Evolutionary conservation across 176 grass and related monocot species (phyloP).

Genomic region (Zea luxurians): DNA sequence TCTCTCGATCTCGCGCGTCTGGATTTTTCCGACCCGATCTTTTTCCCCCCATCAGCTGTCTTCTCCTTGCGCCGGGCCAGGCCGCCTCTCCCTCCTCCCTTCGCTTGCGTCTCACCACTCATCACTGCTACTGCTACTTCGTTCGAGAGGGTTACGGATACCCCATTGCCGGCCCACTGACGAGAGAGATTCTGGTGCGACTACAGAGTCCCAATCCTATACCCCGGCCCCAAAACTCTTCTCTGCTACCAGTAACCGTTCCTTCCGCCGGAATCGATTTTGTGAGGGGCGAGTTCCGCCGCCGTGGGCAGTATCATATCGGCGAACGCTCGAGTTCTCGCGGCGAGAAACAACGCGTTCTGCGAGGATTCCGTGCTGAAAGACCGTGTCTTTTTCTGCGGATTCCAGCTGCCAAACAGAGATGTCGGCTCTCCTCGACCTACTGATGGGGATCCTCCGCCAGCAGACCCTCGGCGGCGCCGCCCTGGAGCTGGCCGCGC

Average conservation of each 20-base stretch:
- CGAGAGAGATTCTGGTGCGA: conserved; percentile 11
- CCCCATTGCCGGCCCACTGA: not conserved
- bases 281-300: not conserved
- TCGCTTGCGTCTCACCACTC: not conserved
- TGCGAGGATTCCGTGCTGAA: not conserved
- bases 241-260: not conserved
- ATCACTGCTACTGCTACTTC: not conserved
- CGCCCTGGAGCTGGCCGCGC: conserved; percentile 52
- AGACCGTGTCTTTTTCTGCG: not conserved
- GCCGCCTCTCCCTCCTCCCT: not conserved
- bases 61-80: not conserved
- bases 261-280: not conserved
- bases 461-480: conserved; percentile 52
- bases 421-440: conserved; percentile 60
- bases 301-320: too few relatives aligned
- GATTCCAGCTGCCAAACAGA: too few relatives aligned
- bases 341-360: not conserved
- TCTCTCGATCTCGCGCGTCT: not conserved
- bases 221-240: conserved; percentile 12
- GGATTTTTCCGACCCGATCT: not conserved
- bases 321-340: not conserved
- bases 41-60: not conserved
- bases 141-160: too few relatives aligned
- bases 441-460: conserved; percentile 47
- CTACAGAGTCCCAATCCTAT: not conserved